Evolutionary conservation across 768 basidiomycete species (phyloP).

Genomic region (Boletus reticulatus): DNA sequence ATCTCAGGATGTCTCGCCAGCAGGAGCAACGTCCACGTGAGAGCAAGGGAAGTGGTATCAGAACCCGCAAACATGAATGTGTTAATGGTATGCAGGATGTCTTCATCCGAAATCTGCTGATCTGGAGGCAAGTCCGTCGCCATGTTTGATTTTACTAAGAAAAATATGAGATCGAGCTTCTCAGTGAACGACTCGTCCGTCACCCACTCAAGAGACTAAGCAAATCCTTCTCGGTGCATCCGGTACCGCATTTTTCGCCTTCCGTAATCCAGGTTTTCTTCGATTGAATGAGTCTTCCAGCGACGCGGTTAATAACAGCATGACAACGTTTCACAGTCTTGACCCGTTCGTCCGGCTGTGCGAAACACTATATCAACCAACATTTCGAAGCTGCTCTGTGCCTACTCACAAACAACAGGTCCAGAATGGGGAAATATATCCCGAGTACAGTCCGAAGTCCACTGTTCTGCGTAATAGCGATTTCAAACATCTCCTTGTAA

Average conservation of each 20-base stretch:
- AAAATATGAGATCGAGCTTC: conserved; percentile 5
- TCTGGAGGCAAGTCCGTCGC: conserved; percentile 66
- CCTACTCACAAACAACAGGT: conserved; percentile 53
- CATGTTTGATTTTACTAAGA: conserved; percentile 77
- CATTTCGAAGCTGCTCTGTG: not conserved
- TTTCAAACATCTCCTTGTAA: conserved; percentile 83
- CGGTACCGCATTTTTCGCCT: conserved; percentile 48
- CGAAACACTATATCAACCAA: conserved; percentile 1
- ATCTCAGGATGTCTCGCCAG: conserved; percentile 64
- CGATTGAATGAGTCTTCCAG: conserved; percentile 73
- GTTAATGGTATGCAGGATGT: conserved; percentile 82
- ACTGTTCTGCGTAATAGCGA: conserved; percentile 57
- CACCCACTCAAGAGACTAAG: conserved; percentile 72
- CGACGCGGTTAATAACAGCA: conserved; percentile 61
- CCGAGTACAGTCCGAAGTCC: conserved; percentile 45
- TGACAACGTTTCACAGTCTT: conserved; percentile 56
- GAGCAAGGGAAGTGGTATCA: conserved; percentile 77
- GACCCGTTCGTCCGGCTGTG: conserved; percentile 53
- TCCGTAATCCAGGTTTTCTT: conserved; percentile 75
- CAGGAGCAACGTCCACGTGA: conserved; percentile 83
- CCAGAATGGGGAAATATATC: conserved; percentile 58
- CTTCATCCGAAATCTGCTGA: conserved; percentile 81
- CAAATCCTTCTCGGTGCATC: conserved; percentile 68
- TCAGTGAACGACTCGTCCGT: not conserved
- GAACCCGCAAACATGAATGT: conserved; percentile 92